Percentiles rank a stretch among this genome's conserved stretches.
Conservation (phyloP, 2,329 filamentous ascomycete species). For the Colletotrichum sublineola region DNA sequence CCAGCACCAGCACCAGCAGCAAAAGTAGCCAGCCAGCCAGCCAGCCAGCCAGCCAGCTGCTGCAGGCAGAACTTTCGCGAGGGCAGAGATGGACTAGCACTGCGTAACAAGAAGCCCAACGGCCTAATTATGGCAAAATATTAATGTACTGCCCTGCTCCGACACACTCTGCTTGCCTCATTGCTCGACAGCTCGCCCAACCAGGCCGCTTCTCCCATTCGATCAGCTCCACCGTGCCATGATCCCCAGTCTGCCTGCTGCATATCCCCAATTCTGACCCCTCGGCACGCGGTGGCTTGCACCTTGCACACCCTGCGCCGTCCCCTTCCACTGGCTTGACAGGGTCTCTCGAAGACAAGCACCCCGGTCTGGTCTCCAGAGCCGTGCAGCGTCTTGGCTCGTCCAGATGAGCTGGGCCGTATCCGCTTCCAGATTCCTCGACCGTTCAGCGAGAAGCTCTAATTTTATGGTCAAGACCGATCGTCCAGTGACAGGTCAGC, state of each 20-base stretch:
- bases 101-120: conserved; percentile 9
- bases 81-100: conserved; percentile 21
- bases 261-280: conserved; percentile 40
- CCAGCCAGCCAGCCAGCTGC: background rate
- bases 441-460: conserved; percentile 48
- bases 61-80: conserved; percentile 18
- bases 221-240: conserved; percentile 30
- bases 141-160: conserved; percentile 41
- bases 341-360: conserved; percentile 38
- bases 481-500: conserved; percentile 59
- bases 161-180: conserved; percentile 32
- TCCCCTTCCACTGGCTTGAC: conserved; percentile 33
- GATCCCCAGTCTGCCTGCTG: conserved; percentile 30
- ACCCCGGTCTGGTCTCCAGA: conserved; percentile 39
- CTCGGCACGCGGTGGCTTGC: conserved; percentile 43
- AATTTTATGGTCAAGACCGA: conserved; percentile 58
- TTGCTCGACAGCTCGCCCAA: conserved; percentile 37
- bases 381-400: conserved; percentile 42
- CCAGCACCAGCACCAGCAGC: conserved; percentile 3
- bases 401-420: conserved; percentile 43
- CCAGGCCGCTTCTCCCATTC: conserved; percentile 29
- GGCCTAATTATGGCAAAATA: conserved; percentile 43
- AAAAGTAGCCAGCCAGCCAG: background rate
- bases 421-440: conserved; percentile 42
- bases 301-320: conserved; percentile 27